A percentile compares a stretch with the other conserved stretches of the same genome.
phyloP scores from a whole-genome alignment of 2,329 filamentous ascomycete genomes.

The Aureobasidium subglaciale region DNA sequence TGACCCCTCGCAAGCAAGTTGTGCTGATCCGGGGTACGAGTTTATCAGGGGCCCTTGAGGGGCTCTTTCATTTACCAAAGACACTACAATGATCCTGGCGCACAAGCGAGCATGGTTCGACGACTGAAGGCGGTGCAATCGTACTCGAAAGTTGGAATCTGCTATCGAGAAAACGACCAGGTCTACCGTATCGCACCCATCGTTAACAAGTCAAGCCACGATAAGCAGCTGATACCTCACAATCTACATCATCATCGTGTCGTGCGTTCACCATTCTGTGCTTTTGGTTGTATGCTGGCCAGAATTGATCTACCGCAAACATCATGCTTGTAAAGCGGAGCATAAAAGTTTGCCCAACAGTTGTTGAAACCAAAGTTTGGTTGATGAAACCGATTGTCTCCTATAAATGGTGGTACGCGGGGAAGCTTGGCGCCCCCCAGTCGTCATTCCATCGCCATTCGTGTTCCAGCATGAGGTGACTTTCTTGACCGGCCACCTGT shows the following conservation, averaged over 20 bases:
- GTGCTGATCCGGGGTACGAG: not conserved
- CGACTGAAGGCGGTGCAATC: constrained; percentile 7
- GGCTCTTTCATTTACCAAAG: not conserved
- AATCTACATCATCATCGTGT: not conserved
- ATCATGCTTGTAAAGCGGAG: no score
- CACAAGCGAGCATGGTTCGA: constrained; percentile 9
- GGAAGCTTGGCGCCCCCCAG: not conserved
- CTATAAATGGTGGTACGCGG: not conserved
- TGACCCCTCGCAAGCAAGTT: not conserved
- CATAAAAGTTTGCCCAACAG: no score
- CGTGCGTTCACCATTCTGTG: no score
- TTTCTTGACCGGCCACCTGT: not conserved
- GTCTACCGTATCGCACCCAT: not conserved
- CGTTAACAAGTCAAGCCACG: not conserved
- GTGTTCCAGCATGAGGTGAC: not conserved
- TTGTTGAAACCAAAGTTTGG: not conserved
- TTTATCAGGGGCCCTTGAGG: not conserved
- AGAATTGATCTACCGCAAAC: no score
- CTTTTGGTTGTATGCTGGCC: no score
- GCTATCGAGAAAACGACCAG: not conserved
- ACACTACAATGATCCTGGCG: not conserved
- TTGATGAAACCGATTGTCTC: not conserved
- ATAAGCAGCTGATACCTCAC: not conserved
- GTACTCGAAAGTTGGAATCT: constrained; percentile 3
- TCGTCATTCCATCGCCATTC: constrained; percentile 7